Evolutionary conservation across 2,329 filamentous ascomycete species (phyloP).

Genomic region (Cladophialophora carrionii): DNA sequence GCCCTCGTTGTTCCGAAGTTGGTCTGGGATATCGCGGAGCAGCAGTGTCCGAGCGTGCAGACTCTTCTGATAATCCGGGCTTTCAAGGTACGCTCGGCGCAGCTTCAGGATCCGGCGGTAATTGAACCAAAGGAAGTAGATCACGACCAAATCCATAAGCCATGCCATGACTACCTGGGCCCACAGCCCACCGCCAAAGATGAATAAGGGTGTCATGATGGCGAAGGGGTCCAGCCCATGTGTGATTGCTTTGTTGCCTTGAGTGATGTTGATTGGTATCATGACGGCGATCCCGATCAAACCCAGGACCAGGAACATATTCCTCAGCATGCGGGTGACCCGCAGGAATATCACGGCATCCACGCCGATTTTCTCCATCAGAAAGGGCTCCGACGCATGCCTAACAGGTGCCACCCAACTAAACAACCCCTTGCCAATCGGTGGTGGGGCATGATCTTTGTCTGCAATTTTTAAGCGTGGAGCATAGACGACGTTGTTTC

Average conservation of each 20-base stretch:
- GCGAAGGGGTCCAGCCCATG: constrained; percentile 43
- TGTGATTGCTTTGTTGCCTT: constrained; percentile 47
- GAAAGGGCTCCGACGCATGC: constrained; percentile 72
- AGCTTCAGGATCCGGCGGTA: constrained; percentile 74
- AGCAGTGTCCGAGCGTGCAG: constrained; percentile 72
- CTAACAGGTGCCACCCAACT: constrained; percentile 82
- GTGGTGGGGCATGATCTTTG: constrained; percentile 83
- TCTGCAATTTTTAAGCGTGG: constrained; percentile 93
- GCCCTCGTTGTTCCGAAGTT: constrained; percentile 80
- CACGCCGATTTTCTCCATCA: constrained; percentile 82
- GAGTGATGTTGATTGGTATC: constrained; percentile 74
- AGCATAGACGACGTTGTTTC: constrained; percentile 90
- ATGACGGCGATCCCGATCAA: constrained; percentile 75
- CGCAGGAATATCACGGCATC: constrained; percentile 90
- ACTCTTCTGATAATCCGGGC: constrained; percentile 82
- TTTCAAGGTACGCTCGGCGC: constrained; percentile 79
- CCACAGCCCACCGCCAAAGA: constrained; percentile 58
- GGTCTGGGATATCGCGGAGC: constrained; percentile 79
- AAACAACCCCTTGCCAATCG: constrained; percentile 82
- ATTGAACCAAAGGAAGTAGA: constrained; percentile 85
- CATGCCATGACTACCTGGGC: constrained; percentile 63
- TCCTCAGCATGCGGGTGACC: constrained; percentile 86
- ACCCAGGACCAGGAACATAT: constrained; percentile 77
- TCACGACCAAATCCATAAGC: constrained; percentile 73
- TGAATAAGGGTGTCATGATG: constrained; percentile 57